A percentile compares a stretch with the other conserved stretches of the same genome.
Conservation (phyloP, 805 yeast species). For the Nakazawaea peltata region DNA sequence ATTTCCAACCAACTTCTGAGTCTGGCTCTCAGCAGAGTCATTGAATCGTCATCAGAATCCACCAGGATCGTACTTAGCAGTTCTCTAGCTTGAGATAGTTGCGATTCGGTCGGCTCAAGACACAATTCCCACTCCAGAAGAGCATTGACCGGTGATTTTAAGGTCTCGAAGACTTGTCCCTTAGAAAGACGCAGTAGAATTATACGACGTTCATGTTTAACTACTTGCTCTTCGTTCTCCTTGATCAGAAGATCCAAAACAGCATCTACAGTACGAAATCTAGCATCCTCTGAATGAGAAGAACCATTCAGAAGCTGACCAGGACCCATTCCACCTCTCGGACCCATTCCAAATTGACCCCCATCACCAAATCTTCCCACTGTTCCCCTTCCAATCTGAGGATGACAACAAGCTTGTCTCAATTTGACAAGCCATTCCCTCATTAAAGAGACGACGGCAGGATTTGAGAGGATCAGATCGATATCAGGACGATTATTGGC, state of each 20-base stretch:
- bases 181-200: conserved; percentile 39
- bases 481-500: conserved; percentile 40
- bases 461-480: conserved; percentile 40
- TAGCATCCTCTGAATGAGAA: conserved; percentile 12
- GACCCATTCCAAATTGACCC: too few species aligned
- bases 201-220: conserved; percentile 39
- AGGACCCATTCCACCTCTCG: background rate
- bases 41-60: background rate
- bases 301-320: background rate
- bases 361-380: too few species aligned
- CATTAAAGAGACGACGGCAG: conserved; percentile 36
- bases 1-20: conserved; percentile 47
- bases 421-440: conserved; percentile 61
- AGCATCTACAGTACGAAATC: conserved; percentile 49
- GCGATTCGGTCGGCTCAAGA: conserved; percentile 14
- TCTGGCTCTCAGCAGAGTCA: conserved; percentile 17
- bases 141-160: conserved; percentile 44
- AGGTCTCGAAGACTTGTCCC: conserved; percentile 65
- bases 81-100: conserved; percentile 10
- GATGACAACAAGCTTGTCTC: conserved; percentile 80
- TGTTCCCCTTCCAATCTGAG: conserved; percentile 29
- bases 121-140: conserved; percentile 35
- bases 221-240: conserved; percentile 41
- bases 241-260: conserved; percentile 61
- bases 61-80: background rate